Base-by-base conservation (phyloP, 805 yeast genomes). In the Pichia nakasei region DNA sequence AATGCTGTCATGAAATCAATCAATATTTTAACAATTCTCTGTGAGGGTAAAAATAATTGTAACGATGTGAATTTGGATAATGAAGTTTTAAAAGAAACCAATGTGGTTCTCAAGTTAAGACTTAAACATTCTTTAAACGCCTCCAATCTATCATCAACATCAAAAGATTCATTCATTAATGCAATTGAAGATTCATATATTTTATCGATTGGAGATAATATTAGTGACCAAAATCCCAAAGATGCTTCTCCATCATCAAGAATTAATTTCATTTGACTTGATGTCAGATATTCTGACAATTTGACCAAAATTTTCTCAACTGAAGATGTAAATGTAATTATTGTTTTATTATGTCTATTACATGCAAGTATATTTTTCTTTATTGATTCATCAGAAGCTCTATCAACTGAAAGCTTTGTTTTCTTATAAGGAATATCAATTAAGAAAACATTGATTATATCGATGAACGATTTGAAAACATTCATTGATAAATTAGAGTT, bases 71-170 rank as follows among this genome's bases (percentile, higher is more conserved):
- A 45, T 8, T 44, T 39, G 8, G 39, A 32, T 21, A 57, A 31
- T 1, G 57, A 51, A 22, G 77, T 64, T 13, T 39, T 40, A 15
- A 54, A 48, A 0, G 87, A 76, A 3, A 51, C 52, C 5, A 87
- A 52, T 9, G 80, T 71, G 8, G 64, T 56, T 3, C 61, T 54
- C 13, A 80, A 56, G 44, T 75, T 68, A 9, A 63, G 55, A 9
- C 61, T 59, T 22, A 88, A 61, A 32, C 80, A 56, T 4, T 70
- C 72, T 38, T 69, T 75, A n/a, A 85, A 68, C 31, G 88, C 86
- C 59, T 85, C 95, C 31, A 76, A 63, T 54, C 96, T 73, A 17
- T 89, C 96, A 44, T 77, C 80, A 13, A 80, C 85, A 58, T 87
- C 94, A 59, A 76, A 83, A 0, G 85, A 76, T 51, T 85, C 91